phyloP scores from a whole-genome alignment of 108 stramenopile genomes.

The Discostella pseudostelligera region DNA sequence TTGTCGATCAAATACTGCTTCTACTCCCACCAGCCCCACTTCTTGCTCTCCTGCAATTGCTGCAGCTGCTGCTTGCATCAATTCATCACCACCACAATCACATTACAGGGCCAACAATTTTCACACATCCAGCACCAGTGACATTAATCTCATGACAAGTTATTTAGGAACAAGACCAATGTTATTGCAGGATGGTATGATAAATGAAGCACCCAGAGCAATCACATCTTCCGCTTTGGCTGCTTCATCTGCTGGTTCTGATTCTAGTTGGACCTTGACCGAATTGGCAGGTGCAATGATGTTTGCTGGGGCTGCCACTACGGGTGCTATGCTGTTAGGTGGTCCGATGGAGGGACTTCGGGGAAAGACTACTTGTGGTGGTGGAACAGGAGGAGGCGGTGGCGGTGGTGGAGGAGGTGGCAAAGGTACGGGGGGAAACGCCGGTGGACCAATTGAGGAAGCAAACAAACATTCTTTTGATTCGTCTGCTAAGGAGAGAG shows the following conservation, averaged over 20 bases:
- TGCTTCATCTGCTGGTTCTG: too few species aligned
- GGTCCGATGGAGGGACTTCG: slow-evolving; percentile 19
- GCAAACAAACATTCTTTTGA: slow-evolving; percentile 17
- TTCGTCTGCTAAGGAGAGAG: slow-evolving; percentile 12
- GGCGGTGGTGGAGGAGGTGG: slow-evolving; percentile 29
- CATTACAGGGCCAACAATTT: too few species aligned
- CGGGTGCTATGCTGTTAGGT: slow-evolving; percentile 21
- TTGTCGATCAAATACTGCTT: slow-evolving; percentile 7
- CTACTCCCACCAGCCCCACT: background rate
- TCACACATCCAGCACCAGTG: too few species aligned
- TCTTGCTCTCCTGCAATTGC: slow-evolving; percentile 1
- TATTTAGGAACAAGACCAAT: too few species aligned
- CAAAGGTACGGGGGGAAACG: slow-evolving; percentile 17
- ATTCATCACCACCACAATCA: too few species aligned
- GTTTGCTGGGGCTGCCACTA: slow-evolving; percentile 24
- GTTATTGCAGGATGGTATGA: too few species aligned
- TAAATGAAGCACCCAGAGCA: slow-evolving; percentile 1
- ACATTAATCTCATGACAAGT: too few species aligned
- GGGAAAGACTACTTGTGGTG: slow-evolving; percentile 10
- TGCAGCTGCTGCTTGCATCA: too few species aligned
- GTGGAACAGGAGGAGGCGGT: slow-evolving; percentile 27
- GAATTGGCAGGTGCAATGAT: slow-evolving; percentile 25
- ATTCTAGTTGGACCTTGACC: slow-evolving; percentile 11
- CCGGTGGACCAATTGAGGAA: slow-evolving; percentile 16
- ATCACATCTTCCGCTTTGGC: background rate